A percentile compares a stretch with the other conserved stretches of the same genome.
Conservation (phyloP, 2,329 filamentous ascomycete genomes). For the Xylariales sp. region DNA sequence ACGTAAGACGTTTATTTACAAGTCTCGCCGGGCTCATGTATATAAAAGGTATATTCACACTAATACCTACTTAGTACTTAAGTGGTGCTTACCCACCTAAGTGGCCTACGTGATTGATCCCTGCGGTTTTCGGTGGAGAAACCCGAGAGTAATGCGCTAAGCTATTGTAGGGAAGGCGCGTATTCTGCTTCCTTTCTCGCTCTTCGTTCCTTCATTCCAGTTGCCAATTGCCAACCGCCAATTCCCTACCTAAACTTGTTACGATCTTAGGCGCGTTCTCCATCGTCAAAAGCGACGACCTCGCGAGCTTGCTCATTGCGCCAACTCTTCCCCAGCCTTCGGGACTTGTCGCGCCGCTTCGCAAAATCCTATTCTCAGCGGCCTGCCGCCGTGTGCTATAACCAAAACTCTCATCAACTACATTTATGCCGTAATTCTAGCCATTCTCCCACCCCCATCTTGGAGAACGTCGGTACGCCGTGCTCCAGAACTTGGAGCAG, state of each 20-base stretch:
- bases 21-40: too few species aligned
- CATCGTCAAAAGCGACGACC: slow-evolving; percentile 18
- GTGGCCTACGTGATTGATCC: not conserved
- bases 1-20: too few species aligned
- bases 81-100: too few species aligned
- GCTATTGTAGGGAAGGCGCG: slow-evolving; percentile 3
- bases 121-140: not conserved
- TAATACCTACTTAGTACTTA: too few species aligned
- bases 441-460: not conserved
- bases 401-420: not conserved
- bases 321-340: not conserved
- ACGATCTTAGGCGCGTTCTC: slow-evolving; percentile 13
- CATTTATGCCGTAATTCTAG: not conserved
- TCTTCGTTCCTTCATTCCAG: slow-evolving; percentile 15
- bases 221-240: not conserved
- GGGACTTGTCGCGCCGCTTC: not conserved
- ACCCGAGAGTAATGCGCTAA: not conserved
- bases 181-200: slow-evolving; percentile 11
- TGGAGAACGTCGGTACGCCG: too few species aligned
- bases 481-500: too few species aligned
- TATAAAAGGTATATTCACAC: too few species aligned
- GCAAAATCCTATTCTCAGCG: not conserved
- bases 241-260: not conserved
- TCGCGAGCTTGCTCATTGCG: slow-evolving; percentile 5
- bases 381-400: not conserved